Evolutionary conservation across 2,329 filamentous ascomycete genomes (phyloP).

Genomic region (Cladophialophora exuberans): DNA sequence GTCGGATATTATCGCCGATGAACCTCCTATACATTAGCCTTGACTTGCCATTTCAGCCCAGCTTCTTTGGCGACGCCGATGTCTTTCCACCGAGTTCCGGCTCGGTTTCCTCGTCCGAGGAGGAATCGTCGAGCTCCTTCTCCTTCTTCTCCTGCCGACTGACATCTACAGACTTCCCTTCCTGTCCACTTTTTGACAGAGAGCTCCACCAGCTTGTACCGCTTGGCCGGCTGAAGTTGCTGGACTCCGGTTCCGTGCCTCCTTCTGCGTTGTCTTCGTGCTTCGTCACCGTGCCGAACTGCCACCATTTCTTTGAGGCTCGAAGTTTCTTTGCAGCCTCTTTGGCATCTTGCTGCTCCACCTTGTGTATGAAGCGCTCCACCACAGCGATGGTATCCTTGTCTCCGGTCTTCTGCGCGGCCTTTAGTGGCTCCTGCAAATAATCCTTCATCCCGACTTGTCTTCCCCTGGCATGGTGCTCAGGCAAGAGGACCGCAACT

Average conservation of each 20-base stretch:
- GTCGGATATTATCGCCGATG: no score
- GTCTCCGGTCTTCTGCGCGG: constrained; percentile 1
- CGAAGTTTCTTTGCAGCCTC: constrained; percentile 4
- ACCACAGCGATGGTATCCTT: constrained; percentile 5
- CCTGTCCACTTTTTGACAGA: neutral
- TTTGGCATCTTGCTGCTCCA: constrained; percentile 7
- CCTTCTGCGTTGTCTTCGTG: neutral
- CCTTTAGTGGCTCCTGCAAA: neutral
- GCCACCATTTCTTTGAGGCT: constrained; percentile 10
- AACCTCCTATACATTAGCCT: no score
- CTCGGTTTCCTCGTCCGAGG: neutral
- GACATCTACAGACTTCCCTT: neutral
- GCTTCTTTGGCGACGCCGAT: constrained; percentile 2
- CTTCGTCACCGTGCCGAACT: constrained; percentile 4
- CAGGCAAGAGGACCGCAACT: neutral
- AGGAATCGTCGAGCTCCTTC: constrained; percentile 2
- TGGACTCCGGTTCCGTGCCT: neutral
- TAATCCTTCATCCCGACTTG: neutral
- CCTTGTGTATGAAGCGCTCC: constrained; percentile 1
- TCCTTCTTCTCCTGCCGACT: constrained; percentile 2
- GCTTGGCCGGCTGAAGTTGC: neutral
- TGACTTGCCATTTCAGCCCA: constrained; percentile 31
- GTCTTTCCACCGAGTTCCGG: constrained; percentile 3
- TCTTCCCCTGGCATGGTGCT: neutral
- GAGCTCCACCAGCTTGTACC: neutral